phyloP scores from a whole-genome alignment of 768 basidiomycete genomes.

The Pleurotus djamor region DNA sequence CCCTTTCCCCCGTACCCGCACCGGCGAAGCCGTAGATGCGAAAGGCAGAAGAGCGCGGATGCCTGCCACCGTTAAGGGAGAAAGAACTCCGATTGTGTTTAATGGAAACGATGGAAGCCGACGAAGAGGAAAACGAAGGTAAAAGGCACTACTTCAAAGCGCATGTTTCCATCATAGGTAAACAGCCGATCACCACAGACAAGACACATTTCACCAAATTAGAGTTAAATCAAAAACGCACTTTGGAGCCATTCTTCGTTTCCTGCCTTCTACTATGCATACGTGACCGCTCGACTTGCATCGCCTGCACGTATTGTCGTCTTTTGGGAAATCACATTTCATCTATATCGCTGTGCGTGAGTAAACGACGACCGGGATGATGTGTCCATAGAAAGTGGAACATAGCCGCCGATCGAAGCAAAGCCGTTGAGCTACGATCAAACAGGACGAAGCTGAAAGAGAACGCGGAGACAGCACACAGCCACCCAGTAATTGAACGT shows the following conservation, averaged over 20 bases:
- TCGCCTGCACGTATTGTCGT: slow-evolving; percentile 75
- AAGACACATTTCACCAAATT: slow-evolving; percentile 13
- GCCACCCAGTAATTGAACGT: slow-evolving; percentile 2
- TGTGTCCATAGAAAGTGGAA: neutral
- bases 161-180: neutral
- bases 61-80: neutral
- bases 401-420: slow-evolving; percentile 2
- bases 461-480: slow-evolving; percentile 2
- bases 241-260: slow-evolving; percentile 79
- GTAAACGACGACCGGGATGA: slow-evolving; percentile 10
- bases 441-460: neutral
- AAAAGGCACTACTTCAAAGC: neutral
- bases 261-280: slow-evolving; percentile 83
- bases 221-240: slow-evolving; percentile 39
- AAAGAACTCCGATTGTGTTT: slow-evolving; percentile 1
- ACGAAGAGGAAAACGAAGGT: slow-evolving; percentile 8
- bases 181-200: neutral
- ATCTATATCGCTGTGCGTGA: slow-evolving; percentile 42
- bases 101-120: neutral
- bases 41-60: slow-evolving; percentile 9
- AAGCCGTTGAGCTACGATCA: slow-evolving; percentile 4
- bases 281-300: slow-evolving; percentile 72
- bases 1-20: neutral
- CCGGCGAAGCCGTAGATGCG: slow-evolving; percentile 1
- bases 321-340: slow-evolving; percentile 81